These are phyloP conservation scores for Teunomyces funiuensis DNA, from an alignment of 805 yeast genomes.

Conservation along the genomic window DNA sequence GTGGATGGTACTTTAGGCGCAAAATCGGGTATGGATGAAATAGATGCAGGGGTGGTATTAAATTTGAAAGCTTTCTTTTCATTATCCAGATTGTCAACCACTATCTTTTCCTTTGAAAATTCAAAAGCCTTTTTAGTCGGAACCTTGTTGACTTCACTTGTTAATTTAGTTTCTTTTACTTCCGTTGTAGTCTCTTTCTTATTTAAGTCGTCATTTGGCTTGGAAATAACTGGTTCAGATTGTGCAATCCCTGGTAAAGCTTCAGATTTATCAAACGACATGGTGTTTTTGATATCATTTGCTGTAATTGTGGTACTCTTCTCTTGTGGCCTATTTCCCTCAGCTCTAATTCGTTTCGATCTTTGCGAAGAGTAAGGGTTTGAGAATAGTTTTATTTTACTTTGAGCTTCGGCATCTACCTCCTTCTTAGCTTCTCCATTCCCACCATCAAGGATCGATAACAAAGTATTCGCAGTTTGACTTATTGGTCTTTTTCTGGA, in stretches of 20 bases:
- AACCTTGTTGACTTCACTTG: background rate
- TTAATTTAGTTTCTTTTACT: background rate
- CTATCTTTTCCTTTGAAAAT: background rate
- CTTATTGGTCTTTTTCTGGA: slow-evolving; percentile 24
- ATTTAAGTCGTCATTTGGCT: background rate
- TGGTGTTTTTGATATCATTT: slow-evolving; percentile 37
- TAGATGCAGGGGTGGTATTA: background rate
- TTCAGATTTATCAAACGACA: slow-evolving; percentile 33
- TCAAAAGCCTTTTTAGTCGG: slow-evolving; percentile 1
- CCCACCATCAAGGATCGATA: slow-evolving; percentile 37
- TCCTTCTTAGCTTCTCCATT: background rate
- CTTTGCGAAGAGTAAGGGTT: slow-evolving; percentile 13
- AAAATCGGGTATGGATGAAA: background rate
- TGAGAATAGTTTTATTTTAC: slow-evolving; percentile 8
- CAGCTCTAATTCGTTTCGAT: background rate
- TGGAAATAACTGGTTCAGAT: background rate
- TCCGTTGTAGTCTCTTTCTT: background rate
- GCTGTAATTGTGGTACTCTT: slow-evolving; percentile 21
- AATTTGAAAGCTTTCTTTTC: background rate
- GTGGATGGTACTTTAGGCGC: background rate
- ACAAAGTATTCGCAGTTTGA: slow-evolving; percentile 37
- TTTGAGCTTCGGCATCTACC: background rate
- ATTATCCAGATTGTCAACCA: background rate
- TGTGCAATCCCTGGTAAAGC: slow-evolving; percentile 16
- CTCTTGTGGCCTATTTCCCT: background rate